Evolutionary conservation across 306 rosid species (phyloP).

Genomic region (Pterocarpus santalinus): DNA sequence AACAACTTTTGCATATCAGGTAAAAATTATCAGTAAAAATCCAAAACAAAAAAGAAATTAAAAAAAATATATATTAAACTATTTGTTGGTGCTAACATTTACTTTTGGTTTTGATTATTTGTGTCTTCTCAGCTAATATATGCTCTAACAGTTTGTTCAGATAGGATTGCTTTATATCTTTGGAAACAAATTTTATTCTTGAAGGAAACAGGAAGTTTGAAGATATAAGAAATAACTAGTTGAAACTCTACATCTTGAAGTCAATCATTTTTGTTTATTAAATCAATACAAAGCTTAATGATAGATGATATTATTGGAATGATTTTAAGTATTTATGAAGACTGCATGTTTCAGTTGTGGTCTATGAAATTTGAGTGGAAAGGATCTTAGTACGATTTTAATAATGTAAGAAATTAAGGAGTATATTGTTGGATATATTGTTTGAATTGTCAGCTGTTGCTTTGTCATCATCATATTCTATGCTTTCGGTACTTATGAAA

Average conservation of each 20-base stretch:
- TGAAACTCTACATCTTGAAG: slow-evolving; percentile 1
- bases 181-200: not conserved
- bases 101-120: slow-evolving; percentile 2
- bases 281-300: not conserved
- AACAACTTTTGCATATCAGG: not conserved
- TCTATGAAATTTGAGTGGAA: not conserved
- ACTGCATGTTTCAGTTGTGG: slow-evolving; percentile 32
- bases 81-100: not conserved
- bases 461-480: not conserved
- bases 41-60: not conserved
- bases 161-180: not conserved
- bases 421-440: not conserved
- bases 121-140: slow-evolving; percentile 4
- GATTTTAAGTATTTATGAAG: not conserved
- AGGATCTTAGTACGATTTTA: not conserved
- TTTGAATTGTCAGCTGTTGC: not conserved
- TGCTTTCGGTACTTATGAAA: slow-evolving; percentile 1
- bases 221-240: slow-evolving; percentile 12
- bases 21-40: not conserved
- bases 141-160: not conserved
- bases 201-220: not conserved
- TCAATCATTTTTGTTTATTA: not conserved
- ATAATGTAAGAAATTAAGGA: not conserved
- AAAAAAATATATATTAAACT: not conserved
- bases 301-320: not conserved